Evolutionary conservation across 345 rosid genomes (phyloP), one percentile per base, ranked within the genome.

Genomic region (Citrus cavaleriei): DNA sequence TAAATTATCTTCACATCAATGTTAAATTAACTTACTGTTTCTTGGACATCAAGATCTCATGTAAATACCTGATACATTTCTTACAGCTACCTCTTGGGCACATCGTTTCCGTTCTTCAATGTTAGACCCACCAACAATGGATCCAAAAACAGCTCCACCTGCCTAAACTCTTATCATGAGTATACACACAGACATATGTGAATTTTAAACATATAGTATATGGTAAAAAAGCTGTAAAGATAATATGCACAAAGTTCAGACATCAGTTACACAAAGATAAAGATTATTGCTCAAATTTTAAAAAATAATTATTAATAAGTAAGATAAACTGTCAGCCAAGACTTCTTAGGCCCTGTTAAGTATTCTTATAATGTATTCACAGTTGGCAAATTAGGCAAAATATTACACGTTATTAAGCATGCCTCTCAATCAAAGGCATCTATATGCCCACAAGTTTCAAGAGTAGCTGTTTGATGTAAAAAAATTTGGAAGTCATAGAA

Each of bases 81-180:
- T 82, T 60, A 35, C 83, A 30, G 91, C 91, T 12, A 83, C 84
- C 81, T 88, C 95, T 80, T 78, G 73, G 28, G 93, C 89, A 78
- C 93, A 93, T 28, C 85, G 83, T 78, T 77, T 75, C 51, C 95
- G 87, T 84, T 86, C 90, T 73, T 87, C 88, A 65, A 83, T 21
- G 81, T 80, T 83, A 61, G 88, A 85, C n/a, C 95, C 97, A 72
- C 97, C 97, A 86, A 91, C 97, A 84, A 91, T 78, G 60, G 97
- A 84, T 74, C 97, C 97, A 74, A 89, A 87, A 75, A 86, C 86
- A 81, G 79, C 91, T 79, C 93, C 93, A 78, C 64, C 85, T 67
- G 85, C 81, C 95, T 91, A 77, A 79, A 81, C 32, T 69, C 34
- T 54, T 27, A 35, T 28, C 35, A 70, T 73, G 72, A 64, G 75